Evolutionary conservation across 2,329 filamentous ascomycete genomes (phyloP).

Genomic region (Apiospora pterosperma): DNA sequence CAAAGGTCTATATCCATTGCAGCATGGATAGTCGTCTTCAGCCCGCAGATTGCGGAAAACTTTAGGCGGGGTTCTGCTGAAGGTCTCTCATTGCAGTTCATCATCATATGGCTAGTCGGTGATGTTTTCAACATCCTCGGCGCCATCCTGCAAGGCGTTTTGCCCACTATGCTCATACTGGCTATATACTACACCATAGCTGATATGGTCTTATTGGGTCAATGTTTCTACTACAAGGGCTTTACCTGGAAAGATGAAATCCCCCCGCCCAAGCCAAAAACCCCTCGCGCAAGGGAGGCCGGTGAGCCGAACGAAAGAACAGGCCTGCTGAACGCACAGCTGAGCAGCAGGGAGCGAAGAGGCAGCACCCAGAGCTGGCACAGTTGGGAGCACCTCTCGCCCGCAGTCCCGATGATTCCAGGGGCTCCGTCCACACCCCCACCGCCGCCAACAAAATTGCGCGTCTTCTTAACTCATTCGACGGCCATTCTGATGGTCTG

Average conservation of each 20-base stretch:
- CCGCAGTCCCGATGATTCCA: conserved; percentile 72
- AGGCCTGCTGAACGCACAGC: conserved; percentile 43
- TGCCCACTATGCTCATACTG: conserved; percentile 94
- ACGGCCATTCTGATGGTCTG: conserved; percentile 78
- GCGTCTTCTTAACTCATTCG: conserved; percentile 68
- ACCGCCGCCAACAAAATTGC: conserved; percentile 47
- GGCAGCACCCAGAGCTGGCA: conserved; percentile 58
- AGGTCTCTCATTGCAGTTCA: conserved; percentile 85
- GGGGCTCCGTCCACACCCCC: conserved; percentile 39
- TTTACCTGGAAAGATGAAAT: conserved; percentile 64
- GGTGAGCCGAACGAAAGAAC: conserved; percentile 50
- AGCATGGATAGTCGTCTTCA: conserved; percentile 97
- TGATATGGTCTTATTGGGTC: conserved; percentile 80
- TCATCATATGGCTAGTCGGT: conserved; percentile 87
- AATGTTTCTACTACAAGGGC: conserved; percentile 95
- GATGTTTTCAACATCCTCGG: conserved; percentile 97
- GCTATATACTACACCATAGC: conserved; percentile 91
- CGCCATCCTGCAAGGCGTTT: conserved; percentile 83
- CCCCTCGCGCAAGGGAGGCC: conserved; percentile 24
- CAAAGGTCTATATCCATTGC: conserved; percentile 88
- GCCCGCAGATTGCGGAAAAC: conserved; percentile 94
- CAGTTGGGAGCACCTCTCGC: conserved; percentile 56
- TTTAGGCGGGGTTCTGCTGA: conserved; percentile 83
- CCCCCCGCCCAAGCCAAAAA: conserved; percentile 36
- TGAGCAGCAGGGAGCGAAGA: conserved; percentile 42